Conservation (phyloP, 2,329 filamentous ascomycete species). For the Nothophoma quercina region DNA sequence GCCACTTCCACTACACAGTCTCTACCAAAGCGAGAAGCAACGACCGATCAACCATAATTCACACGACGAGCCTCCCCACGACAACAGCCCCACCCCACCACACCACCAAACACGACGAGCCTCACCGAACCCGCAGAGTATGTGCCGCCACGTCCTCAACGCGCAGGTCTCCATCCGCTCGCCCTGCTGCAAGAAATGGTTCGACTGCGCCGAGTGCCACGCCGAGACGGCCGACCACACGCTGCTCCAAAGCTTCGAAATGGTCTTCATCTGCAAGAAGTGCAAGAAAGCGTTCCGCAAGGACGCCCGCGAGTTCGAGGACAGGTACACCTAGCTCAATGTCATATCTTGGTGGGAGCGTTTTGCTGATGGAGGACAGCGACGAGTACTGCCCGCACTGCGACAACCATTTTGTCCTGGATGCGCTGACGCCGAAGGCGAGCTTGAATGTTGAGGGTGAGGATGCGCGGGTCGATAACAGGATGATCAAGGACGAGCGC, state of each 20-base stretch:
- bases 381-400: constrained; percentile 99
- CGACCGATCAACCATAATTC: no score
- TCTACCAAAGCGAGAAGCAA: no score
- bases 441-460: constrained; percentile 88
- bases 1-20: no score
- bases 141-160: constrained; percentile 98
- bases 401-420: constrained; percentile 97
- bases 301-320: constrained; percentile 89
- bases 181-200: constrained; percentile 97
- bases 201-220: constrained; percentile 97
- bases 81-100: no score
- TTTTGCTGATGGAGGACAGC: constrained; percentile 51
- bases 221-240: constrained; percentile 78
- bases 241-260: constrained; percentile 80
- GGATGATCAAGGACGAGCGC: constrained; percentile 92
- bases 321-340: constrained; percentile 56
- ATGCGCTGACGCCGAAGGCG: constrained; percentile 84
- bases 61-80: constrained; percentile 19
- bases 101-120: no score
- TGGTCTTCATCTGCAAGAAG: constrained; percentile 98
- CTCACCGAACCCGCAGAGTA: no score
- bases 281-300: constrained; percentile 99
- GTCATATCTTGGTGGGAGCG: neutral
- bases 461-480: constrained; percentile 79
- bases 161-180: constrained; percentile 96